These are phyloP conservation scores for Phialophora tarda DNA, from an alignment of 2,329 filamentous ascomycete species.

Conservation along the genomic window DNA sequence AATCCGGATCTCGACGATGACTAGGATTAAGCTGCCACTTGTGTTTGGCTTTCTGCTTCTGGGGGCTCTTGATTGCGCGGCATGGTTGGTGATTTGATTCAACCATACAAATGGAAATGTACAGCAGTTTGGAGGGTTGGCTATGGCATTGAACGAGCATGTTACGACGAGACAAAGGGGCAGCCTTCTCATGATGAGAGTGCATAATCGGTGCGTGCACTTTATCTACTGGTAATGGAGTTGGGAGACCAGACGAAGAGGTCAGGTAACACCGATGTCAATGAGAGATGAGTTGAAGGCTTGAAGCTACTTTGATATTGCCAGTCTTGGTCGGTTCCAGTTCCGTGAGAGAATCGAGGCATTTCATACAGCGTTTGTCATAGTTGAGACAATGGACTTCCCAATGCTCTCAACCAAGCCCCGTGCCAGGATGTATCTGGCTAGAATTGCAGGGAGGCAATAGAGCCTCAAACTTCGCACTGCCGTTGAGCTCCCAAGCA, in stretches of 20 bases:
- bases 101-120: neutral
- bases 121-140: neutral
- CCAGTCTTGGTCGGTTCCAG: neutral
- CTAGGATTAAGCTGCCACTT: conserved; percentile 12
- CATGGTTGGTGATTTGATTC: conserved; percentile 2
- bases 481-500: neutral
- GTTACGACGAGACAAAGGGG: neutral
- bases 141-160: conserved; percentile 4
- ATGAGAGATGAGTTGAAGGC: conserved; percentile 9
- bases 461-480: neutral
- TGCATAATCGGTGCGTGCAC: neutral
- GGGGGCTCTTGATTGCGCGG: neutral
- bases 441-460: neutral
- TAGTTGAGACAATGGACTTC: neutral
- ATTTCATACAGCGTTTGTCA: neutral
- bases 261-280: neutral
- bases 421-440: neutral
- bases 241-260: neutral
- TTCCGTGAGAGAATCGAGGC: neutral
- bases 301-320: neutral
- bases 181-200: conserved; percentile 10
- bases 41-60: neutral
- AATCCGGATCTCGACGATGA: conserved; percentile 55
- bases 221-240: neutral
- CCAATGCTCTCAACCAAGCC: neutral